A percentile compares a stretch with the other conserved stretches of the same genome.
Evolutionary conservation across 345 rosid genomes (phyloP).

Genomic region (Salix arbutifolia): DNA sequence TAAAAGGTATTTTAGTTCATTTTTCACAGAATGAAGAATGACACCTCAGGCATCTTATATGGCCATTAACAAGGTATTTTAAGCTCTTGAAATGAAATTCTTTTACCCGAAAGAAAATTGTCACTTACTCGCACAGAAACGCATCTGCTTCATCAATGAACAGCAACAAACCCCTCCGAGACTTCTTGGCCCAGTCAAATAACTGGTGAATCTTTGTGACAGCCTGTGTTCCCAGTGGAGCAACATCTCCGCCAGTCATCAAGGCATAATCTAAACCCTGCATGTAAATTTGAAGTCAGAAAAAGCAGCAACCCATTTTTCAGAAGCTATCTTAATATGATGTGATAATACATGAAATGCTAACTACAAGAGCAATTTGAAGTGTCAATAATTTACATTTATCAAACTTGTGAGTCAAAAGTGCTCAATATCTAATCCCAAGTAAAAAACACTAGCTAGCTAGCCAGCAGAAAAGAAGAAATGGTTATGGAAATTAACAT

Average conservation of each 20-base stretch:
- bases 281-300: constrained; percentile 16
- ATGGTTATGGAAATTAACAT: not conserved
- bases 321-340: not conserved
- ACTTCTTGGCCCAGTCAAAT: constrained; percentile 95
- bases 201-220: constrained; percentile 96
- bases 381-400: not conserved
- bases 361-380: not conserved
- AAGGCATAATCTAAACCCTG: constrained; percentile 98
- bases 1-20: not conserved
- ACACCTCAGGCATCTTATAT: not conserved
- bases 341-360: not conserved
- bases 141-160: constrained; percentile 99
- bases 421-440: not conserved
- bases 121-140: constrained; percentile 95
- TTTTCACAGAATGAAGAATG: not conserved
- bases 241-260: constrained; percentile 99
- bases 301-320: not conserved
- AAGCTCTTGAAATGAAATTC: not conserved
- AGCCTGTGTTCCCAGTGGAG: constrained; percentile 96
- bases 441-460: not conserved
- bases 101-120: not conserved
- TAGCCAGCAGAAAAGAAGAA: not conserved
- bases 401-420: not conserved
- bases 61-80: not conserved
- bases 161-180: constrained; percentile 74